Evolutionary conservation across 305 asterid species (phyloP), one percentile per base, ranked within the genome.

Genomic region (Fraxinus greggii): DNA sequence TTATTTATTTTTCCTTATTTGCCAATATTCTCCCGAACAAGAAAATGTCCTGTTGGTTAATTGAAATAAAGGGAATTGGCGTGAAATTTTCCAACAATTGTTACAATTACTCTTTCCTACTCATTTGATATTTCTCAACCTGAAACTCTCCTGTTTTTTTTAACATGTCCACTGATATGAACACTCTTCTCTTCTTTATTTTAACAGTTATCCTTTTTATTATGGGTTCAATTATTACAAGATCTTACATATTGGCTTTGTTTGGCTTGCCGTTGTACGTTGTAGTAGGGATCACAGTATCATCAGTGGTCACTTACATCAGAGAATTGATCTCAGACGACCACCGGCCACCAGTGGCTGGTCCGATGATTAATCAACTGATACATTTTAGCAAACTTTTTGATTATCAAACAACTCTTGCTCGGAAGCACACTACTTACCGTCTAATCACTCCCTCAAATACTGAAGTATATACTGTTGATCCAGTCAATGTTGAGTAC

Each of bases 401-500:
- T 21, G 89, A 84, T 84, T 86, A 84, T 65, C 85, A 75, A 74
- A 77, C 28, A 61, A 70, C 83, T 9, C 86, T 86, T 40, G 86
- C 89, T 79, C 56, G 56, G 15, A 86, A 79, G 75, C 24, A 81
- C 72, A 72, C 26, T 12, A 86, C 89, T 13, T 84, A 28, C 76
- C 86, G 87, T 54, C 75, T 86, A 59, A 79, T 86, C 75, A 42
- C 84, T 23, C 72, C 72, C 19, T 65, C 72, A n/a, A 2, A 83
- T 75, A 48, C 72, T 59, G 91, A 89, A 32, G 83, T 90, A 38
- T 92, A 48, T 86, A 93, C 97, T 42, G 84, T 90, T 2, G 97
- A 94, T 73, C 97, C 97, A 28, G 92, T 86, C 4, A 93, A 88
- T 29, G 80, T 93, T 7, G 94, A 92, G 81, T 87, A 93, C 78